Percentiles rank a stretch among this genome's conserved stretches.
These are phyloP conservation scores for Hymenoscyphus scutula DNA, from an alignment of 2,329 filamentous ascomycete genomes.

Conservation along the genomic window DNA sequence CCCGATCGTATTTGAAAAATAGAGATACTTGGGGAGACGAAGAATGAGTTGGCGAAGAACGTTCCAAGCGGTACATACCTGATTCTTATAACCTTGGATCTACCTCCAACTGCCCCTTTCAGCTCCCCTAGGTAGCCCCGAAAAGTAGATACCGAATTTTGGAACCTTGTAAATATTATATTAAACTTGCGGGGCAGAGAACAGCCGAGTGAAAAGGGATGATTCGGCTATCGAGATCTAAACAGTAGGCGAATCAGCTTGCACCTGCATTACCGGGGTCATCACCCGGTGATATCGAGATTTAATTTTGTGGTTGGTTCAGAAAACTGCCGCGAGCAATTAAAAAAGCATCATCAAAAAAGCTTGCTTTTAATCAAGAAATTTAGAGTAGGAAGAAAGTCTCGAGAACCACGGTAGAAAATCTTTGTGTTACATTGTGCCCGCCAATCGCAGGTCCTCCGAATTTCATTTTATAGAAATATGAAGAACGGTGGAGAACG, in stretches of 20 bases:
- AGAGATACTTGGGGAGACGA: neutral
- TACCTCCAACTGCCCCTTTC: neutral
- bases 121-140: no score
- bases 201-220: conserved; percentile 9
- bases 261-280: conserved; percentile 5
- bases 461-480: neutral
- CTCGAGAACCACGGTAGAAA: neutral
- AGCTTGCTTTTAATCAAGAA: conserved; percentile 7
- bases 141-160: no score
- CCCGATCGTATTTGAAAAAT: neutral
- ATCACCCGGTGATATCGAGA: conserved; percentile 16
- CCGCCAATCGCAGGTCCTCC: neutral
- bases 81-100: conserved; percentile 15
- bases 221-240: conserved; percentile 10
- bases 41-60: conserved; percentile 12
- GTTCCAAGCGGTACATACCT: conserved; percentile 9
- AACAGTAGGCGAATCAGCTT: conserved; percentile 13
- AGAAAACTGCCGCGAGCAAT: conserved; percentile 8
- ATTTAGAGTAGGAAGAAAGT: neutral
- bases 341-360: conserved; percentile 2
- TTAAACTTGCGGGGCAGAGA: conserved; percentile 9
- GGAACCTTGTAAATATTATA: neutral
- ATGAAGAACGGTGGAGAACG: no score
- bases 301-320: conserved; percentile 14
- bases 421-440: neutral